These are phyloP conservation scores for Malassezia pachydermatis DNA, from an alignment of 1,284 basidiomycete genomes.

Conservation along the genomic window DNA sequence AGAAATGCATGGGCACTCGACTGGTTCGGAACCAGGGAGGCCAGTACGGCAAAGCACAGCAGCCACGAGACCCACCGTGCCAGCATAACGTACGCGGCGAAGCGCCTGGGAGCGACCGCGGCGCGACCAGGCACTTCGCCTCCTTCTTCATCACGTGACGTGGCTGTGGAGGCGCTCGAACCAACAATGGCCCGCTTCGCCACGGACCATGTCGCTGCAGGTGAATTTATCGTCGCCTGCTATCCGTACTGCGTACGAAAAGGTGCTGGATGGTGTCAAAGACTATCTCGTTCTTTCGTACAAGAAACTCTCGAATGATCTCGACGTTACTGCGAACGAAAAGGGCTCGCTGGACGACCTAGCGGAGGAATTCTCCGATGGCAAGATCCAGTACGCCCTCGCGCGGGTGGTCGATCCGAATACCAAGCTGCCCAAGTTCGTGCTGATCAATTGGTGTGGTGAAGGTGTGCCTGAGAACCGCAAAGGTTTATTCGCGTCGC, in stretches of 20 bases:
- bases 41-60: slow-evolving; percentile 1
- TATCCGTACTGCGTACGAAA: slow-evolving; percentile 49
- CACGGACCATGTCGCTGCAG: slow-evolving; percentile 39
- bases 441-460: slow-evolving; percentile 67
- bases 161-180: slow-evolving; percentile 9
- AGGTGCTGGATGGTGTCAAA: slow-evolving; percentile 53
- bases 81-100: neutral
- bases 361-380: slow-evolving; percentile 87
- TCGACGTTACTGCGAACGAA: slow-evolving; percentile 68
- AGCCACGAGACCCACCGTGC: slow-evolving; percentile 6
- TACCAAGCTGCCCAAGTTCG: slow-evolving; percentile 80
- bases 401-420: slow-evolving; percentile 77
- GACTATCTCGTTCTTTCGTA: slow-evolving; percentile 82
- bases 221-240: slow-evolving; percentile 63
- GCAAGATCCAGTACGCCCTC: slow-evolving; percentile 89
- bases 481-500: slow-evolving; percentile 83
- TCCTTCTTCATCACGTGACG: slow-evolving; percentile 8
- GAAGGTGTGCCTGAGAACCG: slow-evolving; percentile 85
- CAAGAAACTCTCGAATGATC: slow-evolving; percentile 73
- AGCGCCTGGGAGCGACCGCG: too few species aligned
- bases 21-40: slow-evolving; percentile 1
- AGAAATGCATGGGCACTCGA: slow-evolving; percentile 13
- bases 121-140: neutral
- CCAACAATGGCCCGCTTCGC: slow-evolving; percentile 30
- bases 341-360: slow-evolving; percentile 69